Evolutionary conservation across 2,329 filamentous ascomycete genomes (phyloP).

Genomic region (Furcasterigmium furcatum): DNA sequence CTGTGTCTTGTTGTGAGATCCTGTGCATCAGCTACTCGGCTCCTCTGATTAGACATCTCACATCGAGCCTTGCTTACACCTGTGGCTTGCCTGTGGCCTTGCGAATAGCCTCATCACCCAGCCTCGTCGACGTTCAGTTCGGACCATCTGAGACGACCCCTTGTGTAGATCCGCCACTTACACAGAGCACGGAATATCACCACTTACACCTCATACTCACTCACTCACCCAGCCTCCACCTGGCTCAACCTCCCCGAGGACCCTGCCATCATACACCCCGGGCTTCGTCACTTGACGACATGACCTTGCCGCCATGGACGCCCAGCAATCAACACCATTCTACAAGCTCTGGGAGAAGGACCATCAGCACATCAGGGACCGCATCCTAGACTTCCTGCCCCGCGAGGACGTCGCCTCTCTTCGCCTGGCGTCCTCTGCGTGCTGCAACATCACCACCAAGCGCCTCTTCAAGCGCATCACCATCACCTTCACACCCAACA

Average conservation of each 20-base stretch:
- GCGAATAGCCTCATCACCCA: constrained; percentile 2
- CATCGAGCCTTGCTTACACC: not conserved
- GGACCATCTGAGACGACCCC: no score
- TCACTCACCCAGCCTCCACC: no score
- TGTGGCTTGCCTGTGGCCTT: not conserved
- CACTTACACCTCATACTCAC: no score
- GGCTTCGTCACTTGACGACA: constrained; percentile 28
- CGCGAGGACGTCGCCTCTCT: constrained; percentile 54
- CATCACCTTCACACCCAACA: constrained; percentile 68
- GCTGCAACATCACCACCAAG: constrained; percentile 66
- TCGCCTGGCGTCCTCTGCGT: constrained; percentile 66
- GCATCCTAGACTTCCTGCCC: constrained; percentile 45
- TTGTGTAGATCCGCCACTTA: not conserved
- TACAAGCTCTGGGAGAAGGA: constrained; percentile 54
- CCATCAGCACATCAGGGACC: constrained; percentile 37
- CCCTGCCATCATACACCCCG: not conserved
- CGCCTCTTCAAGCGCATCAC: constrained; percentile 66
- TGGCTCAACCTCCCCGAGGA: no score
- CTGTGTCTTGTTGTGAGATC: not conserved
- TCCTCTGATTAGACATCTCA: not conserved
- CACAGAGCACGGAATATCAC: not conserved
- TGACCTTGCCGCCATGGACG: constrained; percentile 48
- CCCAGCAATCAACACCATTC: constrained; percentile 39
- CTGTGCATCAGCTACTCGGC: not conserved
- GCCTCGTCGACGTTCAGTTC: no score